Conservation (phyloP, 495 filamentous ascomycete species). For the Clavariopsis aquatica region DNA sequence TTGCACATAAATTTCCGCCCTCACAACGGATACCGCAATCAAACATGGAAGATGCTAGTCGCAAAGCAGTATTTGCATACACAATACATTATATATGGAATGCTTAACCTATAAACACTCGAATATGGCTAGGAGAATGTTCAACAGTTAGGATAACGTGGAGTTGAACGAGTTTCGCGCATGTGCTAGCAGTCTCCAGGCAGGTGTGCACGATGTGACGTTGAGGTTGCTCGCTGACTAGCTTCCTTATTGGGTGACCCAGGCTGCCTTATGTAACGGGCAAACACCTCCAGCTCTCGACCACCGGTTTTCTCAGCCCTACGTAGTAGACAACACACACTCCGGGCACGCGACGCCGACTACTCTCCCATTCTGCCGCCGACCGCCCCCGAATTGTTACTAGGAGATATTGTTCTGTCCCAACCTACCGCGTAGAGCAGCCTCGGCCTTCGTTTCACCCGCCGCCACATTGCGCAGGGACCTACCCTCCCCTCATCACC, state of each 20-base stretch:
- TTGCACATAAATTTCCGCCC: no score
- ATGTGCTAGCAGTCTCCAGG: background rate
- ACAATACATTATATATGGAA: no score
- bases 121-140: no score
- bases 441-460: slow-evolving; percentile 31
- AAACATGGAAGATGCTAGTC: no score
- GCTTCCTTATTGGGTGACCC: slow-evolving; percentile 7
- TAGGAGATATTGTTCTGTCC: slow-evolving; percentile 8
- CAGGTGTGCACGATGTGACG: background rate
- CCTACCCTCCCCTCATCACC: slow-evolving; percentile 13
- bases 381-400: background rate
- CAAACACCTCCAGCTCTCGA: slow-evolving; percentile 20
- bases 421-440: slow-evolving; percentile 14
- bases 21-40: no score
- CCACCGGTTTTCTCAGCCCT: slow-evolving; percentile 29
- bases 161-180: no score
- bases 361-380: background rate
- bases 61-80: no score
- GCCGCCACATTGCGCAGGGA: slow-evolving; percentile 22
- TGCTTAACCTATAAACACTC: no score
- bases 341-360: slow-evolving; percentile 18
- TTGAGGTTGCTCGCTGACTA: background rate
- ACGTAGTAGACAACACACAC: slow-evolving; percentile 16
- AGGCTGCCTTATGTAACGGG: background rate
- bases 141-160: no score